Conservation (phyloP, 1,284 basidiomycete species). For the Fomes fomentarius region DNA sequence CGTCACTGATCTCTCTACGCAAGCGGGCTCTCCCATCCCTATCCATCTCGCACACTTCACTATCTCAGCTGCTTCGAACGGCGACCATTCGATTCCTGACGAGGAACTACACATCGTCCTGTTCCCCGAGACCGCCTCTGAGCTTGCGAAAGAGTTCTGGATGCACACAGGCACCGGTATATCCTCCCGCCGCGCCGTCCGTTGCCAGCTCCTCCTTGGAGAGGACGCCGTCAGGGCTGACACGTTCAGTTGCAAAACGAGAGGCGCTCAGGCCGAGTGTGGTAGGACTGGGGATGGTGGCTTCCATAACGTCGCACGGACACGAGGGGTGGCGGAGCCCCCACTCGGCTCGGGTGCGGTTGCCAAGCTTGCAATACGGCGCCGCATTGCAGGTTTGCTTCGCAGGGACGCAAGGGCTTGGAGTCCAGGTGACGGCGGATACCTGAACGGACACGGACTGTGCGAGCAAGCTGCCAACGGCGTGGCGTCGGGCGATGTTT, state of each 20-base stretch:
- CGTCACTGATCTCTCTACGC: too few species aligned
- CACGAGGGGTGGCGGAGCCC: too few species aligned
- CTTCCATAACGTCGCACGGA: too few species aligned
- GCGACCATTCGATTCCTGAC: too few species aligned
- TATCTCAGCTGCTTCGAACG: too few species aligned
- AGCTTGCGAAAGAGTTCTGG: slow-evolving; percentile 90
- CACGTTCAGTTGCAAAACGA: too few species aligned
- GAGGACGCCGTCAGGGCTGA: slow-evolving; percentile 37
- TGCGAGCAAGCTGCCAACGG: slow-evolving; percentile 63
- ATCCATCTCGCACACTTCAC: too few species aligned
- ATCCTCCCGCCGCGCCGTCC: slow-evolving; percentile 86
- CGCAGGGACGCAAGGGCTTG: slow-evolving; percentile 58
- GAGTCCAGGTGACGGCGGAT: slow-evolving; percentile 45
- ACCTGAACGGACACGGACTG: slow-evolving; percentile 51
- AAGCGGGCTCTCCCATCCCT: too few species aligned
- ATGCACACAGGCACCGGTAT: slow-evolving; percentile 94
- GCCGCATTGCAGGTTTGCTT: slow-evolving; percentile 89
- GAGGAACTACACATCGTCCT: too few species aligned
- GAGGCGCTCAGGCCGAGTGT: too few species aligned
- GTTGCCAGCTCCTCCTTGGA: slow-evolving; percentile 72
- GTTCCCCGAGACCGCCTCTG: too few species aligned
- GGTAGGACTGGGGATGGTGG: too few species aligned
- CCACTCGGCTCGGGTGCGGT: slow-evolving; percentile 66
- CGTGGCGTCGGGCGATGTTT: slow-evolving; percentile 87
- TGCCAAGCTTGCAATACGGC: slow-evolving; percentile 85